Conservation (phyloP, 345 rosid species). For the Citrus glauca region DNA sequence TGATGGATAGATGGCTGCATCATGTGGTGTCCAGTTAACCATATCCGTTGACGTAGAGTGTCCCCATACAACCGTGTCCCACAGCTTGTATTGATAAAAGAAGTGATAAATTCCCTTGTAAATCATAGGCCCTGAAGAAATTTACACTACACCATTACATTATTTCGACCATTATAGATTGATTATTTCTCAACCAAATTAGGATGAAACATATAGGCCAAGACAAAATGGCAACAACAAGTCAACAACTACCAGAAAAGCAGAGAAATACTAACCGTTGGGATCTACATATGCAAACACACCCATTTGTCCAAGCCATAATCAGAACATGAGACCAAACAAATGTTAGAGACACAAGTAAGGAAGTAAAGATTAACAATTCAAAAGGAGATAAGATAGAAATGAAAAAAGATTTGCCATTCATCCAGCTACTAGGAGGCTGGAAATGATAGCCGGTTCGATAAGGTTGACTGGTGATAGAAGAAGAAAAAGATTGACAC, state of each 20-base stretch:
- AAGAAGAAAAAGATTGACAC: background rate
- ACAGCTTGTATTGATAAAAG: slow-evolving; percentile 72
- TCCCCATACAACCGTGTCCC: slow-evolving; percentile 70
- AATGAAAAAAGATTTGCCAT: slow-evolving; percentile 24
- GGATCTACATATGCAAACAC: slow-evolving; percentile 45
- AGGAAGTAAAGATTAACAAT: background rate
- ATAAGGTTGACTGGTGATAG: slow-evolving; percentile 39
- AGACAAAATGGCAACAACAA: no score
- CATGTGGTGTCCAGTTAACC: slow-evolving; percentile 57
- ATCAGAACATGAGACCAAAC: slow-evolving; percentile 2
- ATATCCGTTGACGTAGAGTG: slow-evolving; percentile 69
- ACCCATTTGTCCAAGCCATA: slow-evolving; percentile 14
- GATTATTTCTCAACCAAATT: no score
- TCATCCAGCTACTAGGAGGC: slow-evolving; percentile 73
- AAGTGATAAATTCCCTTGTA: slow-evolving; percentile 76
- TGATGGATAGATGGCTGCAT: slow-evolving; percentile 45
- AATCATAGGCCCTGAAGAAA: slow-evolving; percentile 47
- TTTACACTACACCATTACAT: background rate
- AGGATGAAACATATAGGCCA: no score
- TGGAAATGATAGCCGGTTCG: slow-evolving; percentile 70
- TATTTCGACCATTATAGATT: background rate
- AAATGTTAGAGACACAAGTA: background rate
- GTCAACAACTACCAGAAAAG: background rate
- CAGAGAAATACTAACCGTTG: slow-evolving; percentile 44
- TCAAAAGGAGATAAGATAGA: background rate